phyloP scores from a whole-genome alignment of 176 grass and related monocot species.

The Zoysia japonica region DNA sequence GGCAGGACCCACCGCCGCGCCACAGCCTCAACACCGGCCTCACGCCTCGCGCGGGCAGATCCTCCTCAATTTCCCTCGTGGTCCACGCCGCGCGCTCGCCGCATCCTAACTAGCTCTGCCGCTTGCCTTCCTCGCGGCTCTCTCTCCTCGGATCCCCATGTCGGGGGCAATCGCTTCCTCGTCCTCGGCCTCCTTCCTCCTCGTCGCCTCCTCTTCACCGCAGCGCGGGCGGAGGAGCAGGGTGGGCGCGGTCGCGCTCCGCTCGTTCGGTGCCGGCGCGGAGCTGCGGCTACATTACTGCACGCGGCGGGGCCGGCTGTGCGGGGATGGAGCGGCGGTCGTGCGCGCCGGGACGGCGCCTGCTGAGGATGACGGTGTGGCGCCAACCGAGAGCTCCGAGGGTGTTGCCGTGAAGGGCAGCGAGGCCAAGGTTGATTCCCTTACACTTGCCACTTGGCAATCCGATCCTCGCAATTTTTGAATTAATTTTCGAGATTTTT shows the following conservation, averaged over 20 bases:
- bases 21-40: constrained; percentile 7
- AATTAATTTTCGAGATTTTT: neutral
- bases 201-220: constrained; percentile 33
- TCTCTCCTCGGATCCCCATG: constrained; percentile 22
- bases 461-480: neutral
- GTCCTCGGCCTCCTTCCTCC: constrained; percentile 28
- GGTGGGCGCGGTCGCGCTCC: constrained; percentile 2
- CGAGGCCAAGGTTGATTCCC: constrained; percentile 33
- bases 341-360: constrained; percentile 25
- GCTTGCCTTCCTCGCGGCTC: neutral
- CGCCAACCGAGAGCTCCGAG: constrained; percentile 10
- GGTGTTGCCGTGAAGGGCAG: constrained; percentile 15
- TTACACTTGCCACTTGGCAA: neutral
- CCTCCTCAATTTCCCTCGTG: constrained; percentile 41
- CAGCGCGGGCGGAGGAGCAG: constrained; percentile 25
- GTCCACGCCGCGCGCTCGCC: constrained; percentile 16
- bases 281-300: constrained; percentile 39
- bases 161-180: constrained; percentile 39
- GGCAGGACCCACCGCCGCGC: neutral
- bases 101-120: neutral
- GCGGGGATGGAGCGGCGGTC: neutral
- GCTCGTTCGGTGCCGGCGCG: constrained; percentile 12
- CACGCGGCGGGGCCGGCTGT: neutral
- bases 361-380: constrained; percentile 1
- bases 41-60: constrained; percentile 29